phyloP scores from a whole-genome alignment of 1,284 basidiomycete genomes.

The Termitomyces sp. region DNA sequence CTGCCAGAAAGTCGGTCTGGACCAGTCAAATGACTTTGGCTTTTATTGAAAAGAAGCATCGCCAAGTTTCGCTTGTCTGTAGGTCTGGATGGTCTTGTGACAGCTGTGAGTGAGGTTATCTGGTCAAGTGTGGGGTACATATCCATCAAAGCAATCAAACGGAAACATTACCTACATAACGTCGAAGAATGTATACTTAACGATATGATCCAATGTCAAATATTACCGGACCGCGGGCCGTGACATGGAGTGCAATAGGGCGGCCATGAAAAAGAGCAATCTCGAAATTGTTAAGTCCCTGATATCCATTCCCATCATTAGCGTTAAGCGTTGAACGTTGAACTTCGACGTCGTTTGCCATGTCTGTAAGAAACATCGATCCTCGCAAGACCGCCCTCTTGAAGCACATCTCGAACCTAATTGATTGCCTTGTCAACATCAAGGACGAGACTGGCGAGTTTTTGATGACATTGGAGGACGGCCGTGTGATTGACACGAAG shows the following conservation, averaged over 20 bases:
- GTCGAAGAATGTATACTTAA: conserved; percentile 1
- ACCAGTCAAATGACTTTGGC: conserved; percentile 10
- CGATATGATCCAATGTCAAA: conserved; percentile 7
- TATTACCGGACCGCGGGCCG: conserved; percentile 22
- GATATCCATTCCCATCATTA: background rate
- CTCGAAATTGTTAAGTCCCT: background rate
- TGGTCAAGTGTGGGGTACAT: background rate
- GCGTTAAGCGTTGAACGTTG: no score
- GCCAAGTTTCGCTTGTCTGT: background rate
- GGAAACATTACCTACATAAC: conserved; percentile 5
- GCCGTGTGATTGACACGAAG: conserved; percentile 61
- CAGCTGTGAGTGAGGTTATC: background rate
- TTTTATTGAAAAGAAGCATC: conserved; percentile 13
- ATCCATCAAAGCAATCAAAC: background rate
- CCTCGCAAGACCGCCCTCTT: conserved; percentile 30
- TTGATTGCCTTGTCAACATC: conserved; percentile 57
- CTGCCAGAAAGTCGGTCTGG: background rate
- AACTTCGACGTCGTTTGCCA: conserved; percentile 5
- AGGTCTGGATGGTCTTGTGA: conserved; percentile 18
- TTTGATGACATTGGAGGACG: conserved; percentile 49
- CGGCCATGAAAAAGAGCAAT: background rate
- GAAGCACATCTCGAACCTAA: conserved; percentile 41
- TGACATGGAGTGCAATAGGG: background rate
- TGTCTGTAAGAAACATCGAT: conserved; percentile 32
- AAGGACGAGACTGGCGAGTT: conserved; percentile 57